A percentile compares a stretch with the other conserved stretches of the same genome.
Conservation (phyloP, 2,329 filamentous ascomycete species). For the Torrubiella hemipterigena region DNA sequence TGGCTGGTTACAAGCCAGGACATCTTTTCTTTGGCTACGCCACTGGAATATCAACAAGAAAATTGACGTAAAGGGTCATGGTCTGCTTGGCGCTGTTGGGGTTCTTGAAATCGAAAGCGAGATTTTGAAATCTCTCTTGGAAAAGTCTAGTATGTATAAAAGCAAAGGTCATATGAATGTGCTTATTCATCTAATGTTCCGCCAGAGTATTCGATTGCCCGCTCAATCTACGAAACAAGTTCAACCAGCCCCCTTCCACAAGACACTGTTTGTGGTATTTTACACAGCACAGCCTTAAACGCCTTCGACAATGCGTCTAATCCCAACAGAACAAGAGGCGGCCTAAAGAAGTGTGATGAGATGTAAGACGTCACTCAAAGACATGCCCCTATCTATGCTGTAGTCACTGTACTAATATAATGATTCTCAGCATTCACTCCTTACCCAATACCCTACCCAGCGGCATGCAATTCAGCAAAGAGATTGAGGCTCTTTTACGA, state of each 20-base stretch:
- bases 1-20: constrained; percentile 49
- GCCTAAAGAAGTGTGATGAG: constrained; percentile 65
- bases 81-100: constrained; percentile 50
- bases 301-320: constrained; percentile 77
- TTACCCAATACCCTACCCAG: constrained; percentile 47
- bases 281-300: constrained; percentile 52
- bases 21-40: constrained; percentile 61
- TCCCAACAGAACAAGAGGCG: constrained; percentile 63
- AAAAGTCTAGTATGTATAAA: constrained; percentile 43
- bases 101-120: constrained; percentile 55
- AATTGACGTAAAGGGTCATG: constrained; percentile 36
- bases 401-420: too few relatives aligned
- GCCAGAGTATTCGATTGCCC: constrained; percentile 49
- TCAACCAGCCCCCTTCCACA: constrained; percentile 36
- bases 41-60: constrained; percentile 48
- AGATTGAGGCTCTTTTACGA: constrained; percentile 51
- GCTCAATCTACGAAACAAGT: constrained; percentile 51
- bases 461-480: constrained; percentile 36
- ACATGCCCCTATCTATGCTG: too few relatives aligned
- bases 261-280: constrained; percentile 42
- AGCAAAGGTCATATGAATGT: too few relatives aligned
- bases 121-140: constrained; percentile 55
- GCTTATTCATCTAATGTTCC: too few relatives aligned
- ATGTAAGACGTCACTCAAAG: too few relatives aligned
- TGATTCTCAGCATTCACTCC: constrained; percentile 49